Percentiles rank a stretch among this genome's conserved stretches.
Conservation (phyloP, 1,284 basidiomycete species). For the Apiotrichum sp. region DNA sequence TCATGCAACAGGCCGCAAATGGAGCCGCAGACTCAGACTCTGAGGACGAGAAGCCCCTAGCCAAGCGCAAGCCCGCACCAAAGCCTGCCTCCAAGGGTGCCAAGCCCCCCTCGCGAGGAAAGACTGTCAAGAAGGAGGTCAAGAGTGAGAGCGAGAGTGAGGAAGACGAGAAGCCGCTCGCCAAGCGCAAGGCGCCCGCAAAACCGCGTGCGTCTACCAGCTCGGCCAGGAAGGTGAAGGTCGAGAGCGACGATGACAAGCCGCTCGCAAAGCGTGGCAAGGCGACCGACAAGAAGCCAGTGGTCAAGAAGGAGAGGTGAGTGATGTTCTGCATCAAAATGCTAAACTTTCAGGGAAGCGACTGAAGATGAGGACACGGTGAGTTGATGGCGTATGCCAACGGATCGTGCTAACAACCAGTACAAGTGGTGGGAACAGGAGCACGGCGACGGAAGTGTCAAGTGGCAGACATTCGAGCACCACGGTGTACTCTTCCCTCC, state of each 20-base stretch:
- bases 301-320: constrained; percentile 55
- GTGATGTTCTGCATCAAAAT: not conserved
- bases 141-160: not conserved
- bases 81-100: constrained; percentile 20
- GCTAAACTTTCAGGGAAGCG: no score
- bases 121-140: not conserved
- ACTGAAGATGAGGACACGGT: constrained; percentile 31
- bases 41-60: constrained; percentile 62
- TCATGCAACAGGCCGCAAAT: no score
- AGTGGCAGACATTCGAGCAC: constrained; percentile 92
- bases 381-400: not conserved
- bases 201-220: constrained; percentile 10
- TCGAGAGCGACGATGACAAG: constrained; percentile 48
- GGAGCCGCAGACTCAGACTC: constrained; percentile 11
- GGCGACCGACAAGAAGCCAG: constrained; percentile 20
- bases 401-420: constrained; percentile 9
- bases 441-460: constrained; percentile 65
- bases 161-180: constrained; percentile 17
- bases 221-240: constrained; percentile 46
- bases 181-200: constrained; percentile 11
- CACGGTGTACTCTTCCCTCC: constrained; percentile 94
- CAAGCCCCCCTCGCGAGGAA: constrained; percentile 22
- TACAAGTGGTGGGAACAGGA: constrained; percentile 64
- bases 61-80: constrained; percentile 46
- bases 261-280: constrained; percentile 48